A percentile compares a stretch with the other conserved stretches of the same genome.
These are phyloP conservation scores for Claviceps pusilla DNA, from an alignment of 2,329 filamentous ascomycete species.

Conservation along the genomic window DNA sequence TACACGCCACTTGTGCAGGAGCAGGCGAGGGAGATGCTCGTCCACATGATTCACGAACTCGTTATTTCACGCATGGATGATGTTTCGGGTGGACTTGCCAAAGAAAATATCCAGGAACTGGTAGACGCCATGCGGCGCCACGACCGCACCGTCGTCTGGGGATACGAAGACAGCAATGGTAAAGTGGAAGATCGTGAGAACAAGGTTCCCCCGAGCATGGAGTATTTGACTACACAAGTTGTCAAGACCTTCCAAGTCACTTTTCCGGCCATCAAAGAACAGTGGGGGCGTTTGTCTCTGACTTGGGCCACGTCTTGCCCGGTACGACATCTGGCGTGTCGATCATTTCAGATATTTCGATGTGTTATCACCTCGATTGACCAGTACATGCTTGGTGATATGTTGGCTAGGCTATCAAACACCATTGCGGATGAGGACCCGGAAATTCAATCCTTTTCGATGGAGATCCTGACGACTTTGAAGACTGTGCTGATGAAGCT, in stretches of 20 bases:
- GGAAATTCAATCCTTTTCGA: conserved; percentile 91
- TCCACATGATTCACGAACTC: conserved; percentile 90
- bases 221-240: conserved; percentile 64
- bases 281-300: conserved; percentile 80
- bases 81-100: conserved; percentile 43
- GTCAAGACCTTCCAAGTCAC: conserved; percentile 72
- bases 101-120: conserved; percentile 68
- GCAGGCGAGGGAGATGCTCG: conserved; percentile 91
- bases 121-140: conserved; percentile 77
- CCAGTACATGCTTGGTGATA: conserved; percentile 88
- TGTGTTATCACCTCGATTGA: conserved; percentile 85
- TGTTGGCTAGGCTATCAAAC: conserved; percentile 88
- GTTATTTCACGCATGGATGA: conserved; percentile 70
- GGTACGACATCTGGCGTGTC: conserved; percentile 83
- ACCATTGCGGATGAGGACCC: conserved; percentile 90
- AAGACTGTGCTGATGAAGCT: conserved; percentile 82
- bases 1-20: conserved; percentile 92
- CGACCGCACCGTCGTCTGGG: conserved; percentile 76
- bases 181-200: conserved; percentile 58
- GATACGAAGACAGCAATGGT: conserved; percentile 82
- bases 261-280: conserved; percentile 74
- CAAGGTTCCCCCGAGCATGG: conserved; percentile 79
- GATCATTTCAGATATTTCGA: conserved; percentile 93
- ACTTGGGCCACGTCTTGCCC: conserved; percentile 96
- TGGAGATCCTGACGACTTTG: conserved; percentile 91